Conservation (phyloP, 2,329 filamentous ascomycete species). For the Drechslerella dactyloides region DNA sequence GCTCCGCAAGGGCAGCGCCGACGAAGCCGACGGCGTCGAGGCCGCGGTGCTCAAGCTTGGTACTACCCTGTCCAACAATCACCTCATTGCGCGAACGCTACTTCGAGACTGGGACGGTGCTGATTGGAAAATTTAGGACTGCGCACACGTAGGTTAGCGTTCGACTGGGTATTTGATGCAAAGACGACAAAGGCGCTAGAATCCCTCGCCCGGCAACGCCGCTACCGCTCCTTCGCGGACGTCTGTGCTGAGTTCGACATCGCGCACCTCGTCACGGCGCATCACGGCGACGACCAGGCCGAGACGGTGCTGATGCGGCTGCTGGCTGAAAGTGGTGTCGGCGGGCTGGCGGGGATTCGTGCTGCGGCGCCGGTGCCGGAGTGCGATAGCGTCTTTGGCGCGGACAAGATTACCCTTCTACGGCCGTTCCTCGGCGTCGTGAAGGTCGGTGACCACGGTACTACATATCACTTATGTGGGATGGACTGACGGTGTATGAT, state of each 20-base stretch:
- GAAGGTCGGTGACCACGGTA: conserved; percentile 55
- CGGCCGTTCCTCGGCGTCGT: conserved; percentile 50
- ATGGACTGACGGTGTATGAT: conserved; percentile 71
- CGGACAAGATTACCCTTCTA: conserved; percentile 62
- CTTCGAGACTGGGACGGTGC: no score
- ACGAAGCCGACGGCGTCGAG: conserved; percentile 65
- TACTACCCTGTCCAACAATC: background rate
- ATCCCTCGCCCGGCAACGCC: conserved; percentile 1
- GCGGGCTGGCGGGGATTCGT: conserved; percentile 75
- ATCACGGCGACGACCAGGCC: conserved; percentile 88
- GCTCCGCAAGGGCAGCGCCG: conserved; percentile 63
- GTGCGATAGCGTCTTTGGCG: conserved; percentile 75
- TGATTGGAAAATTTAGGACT: conserved; percentile 10
- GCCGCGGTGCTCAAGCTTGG: conserved; percentile 51
- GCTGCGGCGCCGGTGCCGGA: conserved; percentile 76
- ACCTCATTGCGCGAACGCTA: no score
- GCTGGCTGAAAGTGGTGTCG: conserved; percentile 69
- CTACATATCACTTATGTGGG: conserved; percentile 64
- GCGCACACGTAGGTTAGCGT: background rate
- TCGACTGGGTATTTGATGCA: background rate
- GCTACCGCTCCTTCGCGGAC: conserved; percentile 24
- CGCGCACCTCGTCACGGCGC: conserved; percentile 62
- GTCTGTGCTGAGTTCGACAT: conserved; percentile 17
- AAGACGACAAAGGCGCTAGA: conserved; percentile 8
- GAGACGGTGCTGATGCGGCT: conserved; percentile 87